Evolutionary conservation across 2,329 filamentous ascomycete species (phyloP).

Genomic region (Fusarium sp.): DNA sequence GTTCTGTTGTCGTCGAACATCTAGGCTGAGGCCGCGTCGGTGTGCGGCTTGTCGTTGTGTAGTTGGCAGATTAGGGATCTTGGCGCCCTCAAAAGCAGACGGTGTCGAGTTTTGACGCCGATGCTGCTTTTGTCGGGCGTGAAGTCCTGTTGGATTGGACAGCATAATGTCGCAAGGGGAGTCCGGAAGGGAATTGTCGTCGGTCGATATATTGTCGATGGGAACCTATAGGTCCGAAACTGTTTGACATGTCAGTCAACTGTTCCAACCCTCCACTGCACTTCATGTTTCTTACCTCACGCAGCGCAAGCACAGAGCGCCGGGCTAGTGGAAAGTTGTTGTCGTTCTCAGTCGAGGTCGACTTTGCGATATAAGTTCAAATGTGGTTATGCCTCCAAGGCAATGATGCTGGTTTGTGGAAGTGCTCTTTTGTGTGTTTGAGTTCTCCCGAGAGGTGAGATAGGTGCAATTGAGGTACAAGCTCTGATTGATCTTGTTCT

Average conservation of each 20-base stretch:
- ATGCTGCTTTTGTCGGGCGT: constrained; percentile 67
- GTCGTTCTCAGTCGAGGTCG: constrained; percentile 61
- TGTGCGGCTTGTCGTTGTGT: constrained; percentile 64
- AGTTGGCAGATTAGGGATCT: constrained; percentile 69
- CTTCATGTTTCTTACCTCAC: constrained; percentile 68
- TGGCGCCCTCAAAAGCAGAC: constrained; percentile 77
- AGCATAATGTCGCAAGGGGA: constrained; percentile 78
- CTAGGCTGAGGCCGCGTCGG: constrained; percentile 85
- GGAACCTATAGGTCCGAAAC: constrained; percentile 61
- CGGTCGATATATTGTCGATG: constrained; percentile 60
- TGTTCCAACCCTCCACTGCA: not conserved
- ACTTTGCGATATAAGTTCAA: constrained; percentile 46
- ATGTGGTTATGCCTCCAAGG: constrained; percentile 46
- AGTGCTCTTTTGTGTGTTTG: constrained; percentile 27
- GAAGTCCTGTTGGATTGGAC: constrained; percentile 79
- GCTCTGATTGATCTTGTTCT: constrained; percentile 23
- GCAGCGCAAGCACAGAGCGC: constrained; percentile 84
- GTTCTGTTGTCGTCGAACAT: constrained; percentile 70
- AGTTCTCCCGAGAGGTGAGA: constrained; percentile 20
- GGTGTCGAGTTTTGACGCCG: constrained; percentile 90
- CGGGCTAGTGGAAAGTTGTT: constrained; percentile 65
- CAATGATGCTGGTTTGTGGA: constrained; percentile 28
- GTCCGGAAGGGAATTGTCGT: constrained; percentile 69
- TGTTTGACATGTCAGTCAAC: constrained; percentile 29
- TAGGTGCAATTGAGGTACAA: constrained; percentile 16